Percentiles rank a stretch among this genome's conserved stretches.
These are phyloP conservation scores for Pseudonitzschia pungens DNA, from an alignment of 108 stramenopile genomes.

Conservation along the genomic window DNA sequence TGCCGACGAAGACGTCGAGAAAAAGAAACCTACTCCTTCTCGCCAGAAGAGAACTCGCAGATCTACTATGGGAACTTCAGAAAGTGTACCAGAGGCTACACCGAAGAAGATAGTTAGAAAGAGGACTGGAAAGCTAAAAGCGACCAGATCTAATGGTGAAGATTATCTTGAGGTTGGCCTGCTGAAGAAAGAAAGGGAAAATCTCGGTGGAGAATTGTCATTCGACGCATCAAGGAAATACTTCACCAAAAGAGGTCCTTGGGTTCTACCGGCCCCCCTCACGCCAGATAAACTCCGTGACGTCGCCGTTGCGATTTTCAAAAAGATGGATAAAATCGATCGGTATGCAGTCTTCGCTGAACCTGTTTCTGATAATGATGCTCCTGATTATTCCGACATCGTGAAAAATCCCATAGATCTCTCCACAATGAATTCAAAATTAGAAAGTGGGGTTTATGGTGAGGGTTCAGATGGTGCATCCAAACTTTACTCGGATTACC, in stretches of 20 bases:
- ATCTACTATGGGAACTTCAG: background rate
- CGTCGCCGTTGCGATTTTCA: constrained; percentile 55
- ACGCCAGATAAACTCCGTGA: constrained; percentile 51
- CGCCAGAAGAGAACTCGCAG: constrained; percentile 10
- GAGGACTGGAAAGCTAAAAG: background rate
- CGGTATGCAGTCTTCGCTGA: constrained; percentile 67
- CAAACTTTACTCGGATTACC: constrained; percentile 63
- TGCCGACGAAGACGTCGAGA: constrained; percentile 1
- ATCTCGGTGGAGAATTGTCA: constrained; percentile 35
- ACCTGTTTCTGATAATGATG: constrained; percentile 66
- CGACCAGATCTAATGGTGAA: constrained; percentile 4
- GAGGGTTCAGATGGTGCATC: constrained; percentile 56
- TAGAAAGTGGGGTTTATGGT: constrained; percentile 71
- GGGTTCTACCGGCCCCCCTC: constrained; percentile 57
- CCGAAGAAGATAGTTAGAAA: constrained; percentile 2
- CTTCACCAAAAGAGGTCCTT: constrained; percentile 54
- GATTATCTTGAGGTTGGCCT: constrained; percentile 35
- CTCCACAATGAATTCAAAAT: constrained; percentile 64
- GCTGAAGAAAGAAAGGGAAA: constrained; percentile 45
- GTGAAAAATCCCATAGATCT: constrained; percentile 78
- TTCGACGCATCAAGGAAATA: constrained; percentile 54
- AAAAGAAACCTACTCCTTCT: background rate
- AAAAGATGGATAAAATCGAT: constrained; percentile 59
- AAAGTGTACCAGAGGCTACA: background rate
- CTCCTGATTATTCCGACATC: constrained; percentile 69